Percentiles rank a stretch among this genome's conserved stretches.
Conservation (phyloP, 164 flowering plant genomes). For the Dillenia turbinata region DNA sequence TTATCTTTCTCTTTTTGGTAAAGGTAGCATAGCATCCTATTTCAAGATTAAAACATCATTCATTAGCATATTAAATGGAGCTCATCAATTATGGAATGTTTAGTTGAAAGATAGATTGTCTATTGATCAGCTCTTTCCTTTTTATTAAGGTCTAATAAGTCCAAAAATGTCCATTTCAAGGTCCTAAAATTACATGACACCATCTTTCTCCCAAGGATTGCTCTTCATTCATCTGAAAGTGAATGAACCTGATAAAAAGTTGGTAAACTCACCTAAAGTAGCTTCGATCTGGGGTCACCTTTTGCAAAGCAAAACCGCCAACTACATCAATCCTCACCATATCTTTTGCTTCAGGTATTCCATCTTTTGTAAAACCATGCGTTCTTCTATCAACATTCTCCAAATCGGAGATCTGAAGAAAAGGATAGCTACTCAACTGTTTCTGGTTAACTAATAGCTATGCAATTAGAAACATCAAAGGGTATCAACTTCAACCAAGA, state of each 20-base stretch:
- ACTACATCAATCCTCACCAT: constrained; percentile 67
- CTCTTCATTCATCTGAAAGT: background rate
- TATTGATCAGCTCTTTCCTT: too few species aligned
- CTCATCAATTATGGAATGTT: too few species aligned
- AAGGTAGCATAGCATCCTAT: too few species aligned
- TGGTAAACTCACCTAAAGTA: constrained; percentile 66
- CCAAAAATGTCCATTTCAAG: too few species aligned
- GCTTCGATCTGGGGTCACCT: constrained; percentile 59
- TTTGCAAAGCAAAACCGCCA: constrained; percentile 91
- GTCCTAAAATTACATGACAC: too few species aligned
- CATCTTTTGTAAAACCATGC: constrained; percentile 66
- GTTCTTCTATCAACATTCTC: constrained; percentile 35
- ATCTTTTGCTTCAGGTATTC: constrained; percentile 62
- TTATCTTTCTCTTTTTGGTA: too few species aligned
- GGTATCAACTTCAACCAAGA: background rate
- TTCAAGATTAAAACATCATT: too few species aligned
- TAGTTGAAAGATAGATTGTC: too few species aligned
- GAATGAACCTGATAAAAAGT: background rate
- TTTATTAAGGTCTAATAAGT: too few species aligned
- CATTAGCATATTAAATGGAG: too few species aligned
- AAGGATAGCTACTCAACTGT: background rate
- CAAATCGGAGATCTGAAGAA: constrained; percentile 45
- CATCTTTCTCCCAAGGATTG: background rate
- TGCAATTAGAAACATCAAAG: background rate
- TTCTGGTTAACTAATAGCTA: background rate